phyloP scores from a whole-genome alignment of 768 basidiomycete species.

The Trametes cingulata region DNA sequence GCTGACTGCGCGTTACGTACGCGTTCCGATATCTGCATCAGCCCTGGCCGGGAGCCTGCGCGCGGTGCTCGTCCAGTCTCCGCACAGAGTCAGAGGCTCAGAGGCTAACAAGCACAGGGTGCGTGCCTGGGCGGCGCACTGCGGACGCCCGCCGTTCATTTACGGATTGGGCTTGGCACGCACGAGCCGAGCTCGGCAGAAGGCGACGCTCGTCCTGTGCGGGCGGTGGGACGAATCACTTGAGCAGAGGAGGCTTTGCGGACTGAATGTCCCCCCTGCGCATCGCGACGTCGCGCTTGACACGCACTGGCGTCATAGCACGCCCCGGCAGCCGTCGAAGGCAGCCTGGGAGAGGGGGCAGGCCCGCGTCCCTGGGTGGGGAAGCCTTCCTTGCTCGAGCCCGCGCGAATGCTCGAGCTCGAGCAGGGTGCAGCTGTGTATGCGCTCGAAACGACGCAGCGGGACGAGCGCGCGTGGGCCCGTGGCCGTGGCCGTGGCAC shows the following conservation, averaged over 20 bases:
- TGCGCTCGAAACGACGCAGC: conserved; percentile 9
- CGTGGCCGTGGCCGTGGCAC: neutral
- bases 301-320: conserved; percentile 15
- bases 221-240: conserved; percentile 9
- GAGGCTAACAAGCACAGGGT: neutral
- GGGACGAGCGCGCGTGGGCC: conserved; percentile 7
- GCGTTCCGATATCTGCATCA: conserved; percentile 2
- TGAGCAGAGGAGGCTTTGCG: conserved; percentile 10
- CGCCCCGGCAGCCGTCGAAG: conserved; percentile 18
- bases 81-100: neutral
- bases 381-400: neutral
- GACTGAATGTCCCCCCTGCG: conserved; percentile 7
- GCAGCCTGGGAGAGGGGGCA: neutral
- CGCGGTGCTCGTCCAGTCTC: neutral
- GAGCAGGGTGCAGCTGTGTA: neutral
- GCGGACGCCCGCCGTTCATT: conserved; percentile 3
- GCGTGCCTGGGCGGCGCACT: neutral
- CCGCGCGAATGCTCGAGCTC: neutral
- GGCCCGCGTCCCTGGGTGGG: conserved; percentile 1
- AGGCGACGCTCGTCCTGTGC: neutral
- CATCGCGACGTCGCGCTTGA: neutral
- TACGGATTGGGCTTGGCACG: conserved; percentile 12
- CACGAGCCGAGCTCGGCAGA: conserved; percentile 15
- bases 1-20: conserved; percentile 16
- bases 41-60: conserved; percentile 3